Conservation (phyloP, 2,329 filamentous ascomycete species). For the Rutstroemia sp. region DNA sequence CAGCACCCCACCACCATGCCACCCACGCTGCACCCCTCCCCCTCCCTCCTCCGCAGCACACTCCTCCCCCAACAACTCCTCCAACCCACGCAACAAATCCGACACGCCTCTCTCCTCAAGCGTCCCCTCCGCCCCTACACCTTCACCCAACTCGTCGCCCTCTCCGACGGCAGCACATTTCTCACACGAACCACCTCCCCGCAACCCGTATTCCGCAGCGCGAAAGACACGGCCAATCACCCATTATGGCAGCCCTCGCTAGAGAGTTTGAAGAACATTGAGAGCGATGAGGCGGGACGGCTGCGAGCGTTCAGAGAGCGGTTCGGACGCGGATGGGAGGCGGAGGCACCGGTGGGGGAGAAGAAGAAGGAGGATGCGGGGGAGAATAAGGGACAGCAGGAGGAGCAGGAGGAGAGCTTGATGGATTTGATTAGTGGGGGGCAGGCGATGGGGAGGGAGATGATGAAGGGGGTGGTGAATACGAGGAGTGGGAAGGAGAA, state of each 20-base stretch:
- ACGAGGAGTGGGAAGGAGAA: constrained; percentile 23
- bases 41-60: constrained; percentile 6
- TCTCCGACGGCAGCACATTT: constrained; percentile 85
- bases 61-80: background rate
- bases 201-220: constrained; percentile 46
- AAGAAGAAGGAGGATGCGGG: constrained; percentile 35
- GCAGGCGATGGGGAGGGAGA: constrained; percentile 12
- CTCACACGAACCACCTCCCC: constrained; percentile 73
- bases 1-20: background rate
- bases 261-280: constrained; percentile 74
- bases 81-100: constrained; percentile 28
- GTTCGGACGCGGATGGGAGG: constrained; percentile 81
- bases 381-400: constrained; percentile 20
- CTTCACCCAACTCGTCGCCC: constrained; percentile 91
- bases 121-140: constrained; percentile 90
- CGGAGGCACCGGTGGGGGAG: constrained; percentile 32
- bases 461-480: constrained; percentile 22
- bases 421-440: constrained; percentile 47
- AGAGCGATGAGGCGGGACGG: constrained; percentile 90
- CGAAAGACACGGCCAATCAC: constrained; percentile 84
- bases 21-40: constrained; percentile 13
- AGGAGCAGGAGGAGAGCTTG: constrained; percentile 46
- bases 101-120: constrained; percentile 76
- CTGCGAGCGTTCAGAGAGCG: constrained; percentile 77
- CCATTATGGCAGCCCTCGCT: constrained; percentile 85